Base-by-base conservation (phyloP, 179 eudicot species). In the Carnegiea gigantea region DNA sequence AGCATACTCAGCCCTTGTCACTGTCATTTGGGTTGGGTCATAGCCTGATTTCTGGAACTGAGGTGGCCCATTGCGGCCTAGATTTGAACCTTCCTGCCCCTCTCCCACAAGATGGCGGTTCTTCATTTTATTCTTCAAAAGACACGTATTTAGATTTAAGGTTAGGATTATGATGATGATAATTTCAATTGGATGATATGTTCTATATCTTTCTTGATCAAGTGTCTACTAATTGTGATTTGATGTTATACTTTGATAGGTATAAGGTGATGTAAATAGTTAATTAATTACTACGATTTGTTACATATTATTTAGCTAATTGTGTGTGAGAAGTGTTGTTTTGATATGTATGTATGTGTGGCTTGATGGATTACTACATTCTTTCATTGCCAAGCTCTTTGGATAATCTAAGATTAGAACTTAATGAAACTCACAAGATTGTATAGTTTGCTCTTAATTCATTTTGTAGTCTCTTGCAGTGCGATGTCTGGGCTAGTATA, bases 141-240 rank as follows among this genome's bases (percentile, higher is more conserved):
- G 40, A 67, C 4, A 7, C 83, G 79, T 77, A 87, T 73, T 77
- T 87, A 64, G 89, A 85, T 60, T 73, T 87, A 59, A 81, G 83
- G 73, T 85, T 87, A 83, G 85, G 88, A 18, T 26, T 82, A 76
- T 82, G 70, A 85, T 65, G 11, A 26, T 12, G n/a, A 9, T n/a
- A 40, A 5, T 17, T 43, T 5, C 28, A 20, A 15, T 18, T 2
- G 62, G 62, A 15, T 18, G 21, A 33, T 33, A 33, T 33, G 36
- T 1, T 33, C 1, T 33, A 2, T 74, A 6, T 75, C 60, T 24
- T 18, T 18, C 13, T 51, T 51, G 21, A 11, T 51, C 14, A 51
- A 15, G n/a, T 70, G 44, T 70, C 43, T 28, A 51, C 30, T 75
- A 23, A 15, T 24, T 75, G 20, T 75, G 12, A 49, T 44, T 10